phyloP scores from a whole-genome alignment of 1,139 yeast genomes.

The Sugiyamaella sp. region DNA sequence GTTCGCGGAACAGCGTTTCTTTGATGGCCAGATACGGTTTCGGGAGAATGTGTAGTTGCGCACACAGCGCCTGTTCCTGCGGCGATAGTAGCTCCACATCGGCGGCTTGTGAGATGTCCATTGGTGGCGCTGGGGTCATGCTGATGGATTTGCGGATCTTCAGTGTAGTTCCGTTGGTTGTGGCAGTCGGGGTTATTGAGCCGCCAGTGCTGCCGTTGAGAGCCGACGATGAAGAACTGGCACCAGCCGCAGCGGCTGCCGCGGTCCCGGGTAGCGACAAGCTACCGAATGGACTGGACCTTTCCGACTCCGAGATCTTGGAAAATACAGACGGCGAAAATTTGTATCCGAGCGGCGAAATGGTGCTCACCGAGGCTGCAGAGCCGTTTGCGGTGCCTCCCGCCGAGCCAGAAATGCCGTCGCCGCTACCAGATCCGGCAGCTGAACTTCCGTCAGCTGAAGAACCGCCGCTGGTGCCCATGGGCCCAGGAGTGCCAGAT shows the following conservation, averaged over 20 bases:
- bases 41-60: conserved; percentile 81
- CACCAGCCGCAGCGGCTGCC: neutral
- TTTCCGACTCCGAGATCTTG: conserved; percentile 9
- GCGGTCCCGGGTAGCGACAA: conserved; percentile 3
- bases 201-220: conserved; percentile 14
- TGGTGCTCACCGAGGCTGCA: neutral
- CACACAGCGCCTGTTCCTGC: conserved; percentile 85
- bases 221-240: neutral
- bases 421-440: neutral
- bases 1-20: conserved; percentile 87
- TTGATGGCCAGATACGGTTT: conserved; percentile 93
- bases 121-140: conserved; percentile 36
- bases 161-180: conserved; percentile 16
- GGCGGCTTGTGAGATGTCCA: conserved; percentile 79
- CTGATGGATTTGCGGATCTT: conserved; percentile 14
- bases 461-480: neutral
- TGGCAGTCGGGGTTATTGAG: neutral
- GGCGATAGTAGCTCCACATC: conserved; percentile 81
- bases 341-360: conserved; percentile 18
- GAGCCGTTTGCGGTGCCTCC: neutral
- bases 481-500: conserved; percentile 10
- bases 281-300: conserved; percentile 12
- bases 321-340: conserved; percentile 19
- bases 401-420: neutral
- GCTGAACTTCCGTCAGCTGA: too few species aligned